Evolutionary conservation across 768 basidiomycete genomes (phyloP).

Genomic region (Naganishia randhawae): DNA sequence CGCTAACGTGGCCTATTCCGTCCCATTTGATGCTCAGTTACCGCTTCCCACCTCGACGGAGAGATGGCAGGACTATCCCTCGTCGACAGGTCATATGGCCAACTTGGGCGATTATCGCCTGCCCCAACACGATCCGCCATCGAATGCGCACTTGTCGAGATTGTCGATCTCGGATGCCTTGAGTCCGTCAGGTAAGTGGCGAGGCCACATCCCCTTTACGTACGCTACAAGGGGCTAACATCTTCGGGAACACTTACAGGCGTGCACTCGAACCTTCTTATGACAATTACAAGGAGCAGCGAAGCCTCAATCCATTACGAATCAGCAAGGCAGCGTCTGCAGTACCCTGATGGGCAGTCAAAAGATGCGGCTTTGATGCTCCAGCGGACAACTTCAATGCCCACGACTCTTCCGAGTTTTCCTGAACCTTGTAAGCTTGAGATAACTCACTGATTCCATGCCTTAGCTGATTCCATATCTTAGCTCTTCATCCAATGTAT

Average conservation of each 20-base stretch:
- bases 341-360: not conserved
- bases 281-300: not conserved
- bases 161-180: not conserved
- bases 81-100: not conserved
- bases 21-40: not conserved
- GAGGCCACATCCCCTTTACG: not conserved
- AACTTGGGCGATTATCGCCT: not conserved
- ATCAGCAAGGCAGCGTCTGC: not conserved
- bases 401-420: not conserved
- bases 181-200: not conserved
- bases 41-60: not conserved
- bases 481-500: not conserved
- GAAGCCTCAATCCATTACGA: not conserved
- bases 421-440: not conserved
- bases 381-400: not conserved
- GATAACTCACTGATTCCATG: no score
- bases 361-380: not conserved
- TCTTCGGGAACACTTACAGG: not conserved
- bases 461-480: not conserved
- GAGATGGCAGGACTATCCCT: constrained; percentile 1
- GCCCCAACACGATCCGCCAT: not conserved
- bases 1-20: no score
- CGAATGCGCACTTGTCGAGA: not conserved
- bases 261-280: not conserved
- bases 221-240: not conserved